Base-by-base conservation (phyloP, 179 eudicot genomes). In the Carnegiea gigantea region DNA sequence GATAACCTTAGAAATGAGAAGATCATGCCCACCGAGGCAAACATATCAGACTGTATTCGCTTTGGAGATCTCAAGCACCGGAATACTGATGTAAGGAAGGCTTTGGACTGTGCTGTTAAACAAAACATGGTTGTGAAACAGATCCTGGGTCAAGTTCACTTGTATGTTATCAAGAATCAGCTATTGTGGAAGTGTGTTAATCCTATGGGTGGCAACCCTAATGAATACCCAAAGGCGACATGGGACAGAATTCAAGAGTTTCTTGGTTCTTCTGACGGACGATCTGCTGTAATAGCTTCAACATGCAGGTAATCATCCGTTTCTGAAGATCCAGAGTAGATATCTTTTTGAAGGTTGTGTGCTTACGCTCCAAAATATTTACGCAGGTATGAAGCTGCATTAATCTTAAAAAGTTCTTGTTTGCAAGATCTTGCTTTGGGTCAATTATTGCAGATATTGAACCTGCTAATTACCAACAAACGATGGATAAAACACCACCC, bases 341-440 rank as follows among this genome's bases (percentile, higher is more conserved):
- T 62, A 11, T n/a, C 18, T 70, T 14, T 26, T 36, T 33, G 44
- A 70, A 70, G 46, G 23, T 36, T 18, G 9, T 70, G 75, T 20
- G 36, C 59, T 51, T 70, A 76, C 20, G 70, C 26, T 71, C 24
- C 74, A 73, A 44, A 15, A 44, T 80, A 38, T 30, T 21, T 78
- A 26, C 68, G 49, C 85, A 95, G 98, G 88, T 94, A 90, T 81
- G 97, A 95, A 89, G 98, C 97, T 75, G 99, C 96, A 33, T 82
- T 86, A 68, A 82, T 90, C 75, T 82, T 95, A 86, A 94, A 90
- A 89, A 88, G 83, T 64, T 86, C 81, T 77, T 92, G 97, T 86
- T 83, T 95, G 81, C 91, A 84, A 82, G 91, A 90, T 83, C 78
- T 85, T 71, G 81, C 88, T 75, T 83, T 95, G 71, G 98, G 99